Conservation (phyloP, 441 rosid genomes). For the Lagerstroemia fauriei region DNA sequence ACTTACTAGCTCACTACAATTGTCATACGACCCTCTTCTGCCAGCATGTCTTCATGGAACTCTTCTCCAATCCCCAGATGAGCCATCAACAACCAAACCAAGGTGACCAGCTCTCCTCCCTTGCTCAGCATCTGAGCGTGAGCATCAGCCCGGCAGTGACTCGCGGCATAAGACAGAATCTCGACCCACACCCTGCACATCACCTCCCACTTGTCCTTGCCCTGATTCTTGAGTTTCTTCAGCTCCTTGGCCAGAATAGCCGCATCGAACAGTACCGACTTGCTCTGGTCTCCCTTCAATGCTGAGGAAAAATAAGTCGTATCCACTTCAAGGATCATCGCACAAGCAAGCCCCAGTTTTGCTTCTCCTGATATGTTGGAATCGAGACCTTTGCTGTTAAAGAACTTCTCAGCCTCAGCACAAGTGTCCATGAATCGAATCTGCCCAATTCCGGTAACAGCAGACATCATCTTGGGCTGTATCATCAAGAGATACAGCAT, state of each 20-base stretch:
- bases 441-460: constrained; percentile 58
- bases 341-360: constrained; percentile 26
- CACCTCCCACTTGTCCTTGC: constrained; percentile 46
- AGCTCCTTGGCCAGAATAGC: constrained; percentile 53
- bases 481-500: constrained; percentile 56
- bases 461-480: constrained; percentile 58
- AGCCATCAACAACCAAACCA: constrained; percentile 70
- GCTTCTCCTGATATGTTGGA: not conserved
- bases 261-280: constrained; percentile 60
- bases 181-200: constrained; percentile 61
- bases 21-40: constrained; percentile 56
- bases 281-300: constrained; percentile 62
- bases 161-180: constrained; percentile 48
- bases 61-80: constrained; percentile 60
- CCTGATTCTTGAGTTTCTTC: constrained; percentile 5
- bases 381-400: constrained; percentile 32
- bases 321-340: constrained; percentile 25
- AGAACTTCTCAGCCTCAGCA: constrained; percentile 51
- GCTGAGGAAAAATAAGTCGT: constrained; percentile 41
- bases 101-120: constrained; percentile 61
- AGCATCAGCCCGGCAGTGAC: constrained; percentile 48
- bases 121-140: constrained; percentile 58
- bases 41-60: constrained; percentile 24
- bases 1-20: constrained; percentile 49
- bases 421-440: constrained; percentile 52